Evolutionary conservation across 2,329 filamentous ascomycete species (phyloP).

Genomic region (Microsporum ferrugineum): DNA sequence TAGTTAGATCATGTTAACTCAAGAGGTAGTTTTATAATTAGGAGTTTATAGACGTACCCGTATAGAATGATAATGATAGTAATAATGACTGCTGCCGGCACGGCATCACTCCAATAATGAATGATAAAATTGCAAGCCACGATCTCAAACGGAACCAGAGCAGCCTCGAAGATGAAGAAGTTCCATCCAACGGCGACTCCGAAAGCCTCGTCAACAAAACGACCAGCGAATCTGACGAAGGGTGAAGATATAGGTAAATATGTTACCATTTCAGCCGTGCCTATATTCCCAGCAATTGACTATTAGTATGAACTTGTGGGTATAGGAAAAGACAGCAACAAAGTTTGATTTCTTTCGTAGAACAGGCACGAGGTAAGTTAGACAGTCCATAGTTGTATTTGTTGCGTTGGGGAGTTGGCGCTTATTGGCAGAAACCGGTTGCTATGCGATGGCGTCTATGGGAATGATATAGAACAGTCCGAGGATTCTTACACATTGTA

Average conservation of each 20-base stretch:
- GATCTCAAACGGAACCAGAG: constrained; percentile 43
- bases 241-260: constrained; percentile 38
- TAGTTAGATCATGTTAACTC: not conserved
- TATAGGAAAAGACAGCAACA: not conserved
- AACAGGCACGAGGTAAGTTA: not conserved
- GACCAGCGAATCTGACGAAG: constrained; percentile 37
- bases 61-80: constrained; percentile 37
- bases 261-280: constrained; percentile 41
- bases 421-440: constrained; percentile 3
- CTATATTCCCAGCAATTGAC: constrained; percentile 15
- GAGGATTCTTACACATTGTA: constrained; percentile 31
- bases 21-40: not conserved
- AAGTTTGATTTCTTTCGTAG: not conserved
- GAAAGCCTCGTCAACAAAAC: constrained; percentile 40
- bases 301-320: not conserved
- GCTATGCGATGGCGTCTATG: not conserved
- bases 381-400: not conserved
- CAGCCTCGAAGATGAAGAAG: constrained; percentile 42
- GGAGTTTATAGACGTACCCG: constrained; percentile 21
- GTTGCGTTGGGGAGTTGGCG: not conserved
- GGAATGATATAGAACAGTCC: constrained; percentile 4
- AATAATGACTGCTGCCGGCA: constrained; percentile 38
- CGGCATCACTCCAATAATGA: constrained; percentile 38
- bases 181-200: constrained; percentile 40
- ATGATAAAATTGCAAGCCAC: constrained; percentile 42